Evolutionary conservation across 225 moss, liverwort and hornwort species (phyloP).

Genomic region (Ulota crispa): DNA sequence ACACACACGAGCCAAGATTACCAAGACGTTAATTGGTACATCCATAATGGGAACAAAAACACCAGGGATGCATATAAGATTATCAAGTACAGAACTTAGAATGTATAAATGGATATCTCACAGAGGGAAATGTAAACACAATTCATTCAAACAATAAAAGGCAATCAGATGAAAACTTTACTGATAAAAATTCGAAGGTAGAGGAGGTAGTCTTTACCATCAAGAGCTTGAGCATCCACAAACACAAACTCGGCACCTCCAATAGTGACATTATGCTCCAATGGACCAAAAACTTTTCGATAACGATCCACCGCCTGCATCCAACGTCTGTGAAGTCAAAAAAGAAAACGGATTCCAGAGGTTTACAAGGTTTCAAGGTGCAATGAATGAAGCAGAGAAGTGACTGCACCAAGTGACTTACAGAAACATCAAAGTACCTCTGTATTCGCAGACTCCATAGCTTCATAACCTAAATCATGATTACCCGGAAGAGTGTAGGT

Average conservation of each 20-base stretch:
- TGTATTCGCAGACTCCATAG: slow-evolving; percentile 46
- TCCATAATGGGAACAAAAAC: neutral
- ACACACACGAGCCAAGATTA: slow-evolving; percentile 3
- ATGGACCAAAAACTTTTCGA: slow-evolving; percentile 49
- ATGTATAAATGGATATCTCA: neutral
- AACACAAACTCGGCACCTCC: slow-evolving; percentile 75
- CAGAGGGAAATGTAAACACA: neutral
- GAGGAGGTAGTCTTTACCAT: slow-evolving; percentile 56
- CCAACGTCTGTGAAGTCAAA: slow-evolving; percentile 12
- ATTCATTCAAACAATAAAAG: neutral
- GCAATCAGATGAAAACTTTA: neutral
- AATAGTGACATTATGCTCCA: slow-evolving; percentile 53
- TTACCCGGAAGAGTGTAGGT: slow-evolving; percentile 70
- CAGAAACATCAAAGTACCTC: slow-evolving; percentile 39
- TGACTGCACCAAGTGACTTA: slow-evolving; percentile 14
- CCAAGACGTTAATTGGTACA: slow-evolving; percentile 6
- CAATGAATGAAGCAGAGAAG: slow-evolving; percentile 15
- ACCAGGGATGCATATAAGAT: neutral
- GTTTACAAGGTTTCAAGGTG: neutral
- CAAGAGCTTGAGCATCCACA: slow-evolving; percentile 74
- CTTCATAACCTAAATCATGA: slow-evolving; percentile 76
- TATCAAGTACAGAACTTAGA: slow-evolving; percentile 1
- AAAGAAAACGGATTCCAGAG: neutral
- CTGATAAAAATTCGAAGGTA: neutral
- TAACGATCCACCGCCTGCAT: slow-evolving; percentile 65